phyloP scores from a whole-genome alignment of 2,329 filamentous ascomycete species.

The Furcasterigmium sp. region DNA sequence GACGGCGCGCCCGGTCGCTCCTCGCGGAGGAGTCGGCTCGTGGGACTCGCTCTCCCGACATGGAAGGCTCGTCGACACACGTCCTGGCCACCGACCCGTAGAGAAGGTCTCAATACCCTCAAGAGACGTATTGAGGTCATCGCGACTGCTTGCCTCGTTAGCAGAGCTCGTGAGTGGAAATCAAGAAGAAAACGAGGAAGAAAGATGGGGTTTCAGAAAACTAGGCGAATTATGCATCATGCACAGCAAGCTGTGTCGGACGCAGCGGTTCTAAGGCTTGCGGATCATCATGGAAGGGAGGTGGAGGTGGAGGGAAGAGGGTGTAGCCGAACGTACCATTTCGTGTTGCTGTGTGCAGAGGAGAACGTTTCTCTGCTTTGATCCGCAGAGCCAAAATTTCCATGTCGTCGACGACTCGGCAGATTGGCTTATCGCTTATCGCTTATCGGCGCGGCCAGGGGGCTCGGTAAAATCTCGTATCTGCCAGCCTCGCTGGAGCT shows the following conservation, averaged over 20 bases:
- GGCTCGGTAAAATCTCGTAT: constrained; percentile 2
- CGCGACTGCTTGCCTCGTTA: constrained; percentile 12
- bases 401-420: not conserved
- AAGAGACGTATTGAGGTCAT: constrained; percentile 33
- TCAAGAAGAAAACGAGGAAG: constrained; percentile 5
- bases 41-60: constrained; percentile 5
- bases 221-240: constrained; percentile 36
- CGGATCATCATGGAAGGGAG: constrained; percentile 29
- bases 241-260: constrained; percentile 40
- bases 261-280: constrained; percentile 43
- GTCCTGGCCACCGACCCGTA: constrained; percentile 10
- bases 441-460: not conserved
- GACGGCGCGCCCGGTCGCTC: not conserved
- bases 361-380: not conserved
- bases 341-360: not conserved
- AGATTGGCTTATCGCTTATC: not conserved
- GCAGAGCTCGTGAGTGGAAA: constrained; percentile 14
- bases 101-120: constrained; percentile 18
- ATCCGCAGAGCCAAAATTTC: constrained; percentile 1
- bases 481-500: not conserved
- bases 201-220: constrained; percentile 23
- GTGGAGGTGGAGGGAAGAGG: not conserved
- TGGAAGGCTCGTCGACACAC: constrained; percentile 7
- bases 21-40: constrained; percentile 7
- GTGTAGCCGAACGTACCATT: constrained; percentile 2